Evolutionary conservation across 768 basidiomycete genomes (phyloP).

Genomic region (Leucocoprinus leucothites): DNA sequence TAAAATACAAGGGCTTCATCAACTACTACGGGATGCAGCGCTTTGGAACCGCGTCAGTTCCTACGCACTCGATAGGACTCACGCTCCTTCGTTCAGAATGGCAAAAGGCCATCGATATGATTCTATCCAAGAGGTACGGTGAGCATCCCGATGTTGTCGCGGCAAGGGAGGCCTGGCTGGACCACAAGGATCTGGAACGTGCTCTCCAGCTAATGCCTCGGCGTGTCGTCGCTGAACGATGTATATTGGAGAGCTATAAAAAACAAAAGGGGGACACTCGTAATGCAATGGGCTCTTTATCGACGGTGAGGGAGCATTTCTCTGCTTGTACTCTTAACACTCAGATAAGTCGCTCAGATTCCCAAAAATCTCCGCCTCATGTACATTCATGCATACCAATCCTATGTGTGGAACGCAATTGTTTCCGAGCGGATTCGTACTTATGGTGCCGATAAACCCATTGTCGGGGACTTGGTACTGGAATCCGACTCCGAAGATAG

Average conservation of each 20-base stretch:
- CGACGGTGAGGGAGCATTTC: constrained; percentile 52
- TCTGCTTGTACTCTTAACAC: not conserved
- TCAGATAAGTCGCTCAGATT: constrained; percentile 53
- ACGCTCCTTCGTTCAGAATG: constrained; percentile 88
- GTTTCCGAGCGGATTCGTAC: constrained; percentile 89
- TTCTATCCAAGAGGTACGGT: constrained; percentile 80
- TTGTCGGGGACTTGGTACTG: constrained; percentile 90
- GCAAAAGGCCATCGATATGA: constrained; percentile 80
- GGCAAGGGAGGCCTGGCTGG: constrained; percentile 86
- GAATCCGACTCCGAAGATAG: constrained; percentile 40
- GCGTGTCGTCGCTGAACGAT: constrained; percentile 90
- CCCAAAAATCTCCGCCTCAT: constrained; percentile 92
- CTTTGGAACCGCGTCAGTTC: constrained; percentile 94
- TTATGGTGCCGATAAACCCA: constrained; percentile 68
- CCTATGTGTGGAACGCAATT: constrained; percentile 97
- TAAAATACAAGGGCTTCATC: constrained; percentile 88
- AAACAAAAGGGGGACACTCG: constrained; percentile 75
- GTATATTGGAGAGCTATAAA: constrained; percentile 86
- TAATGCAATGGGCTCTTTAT: constrained; percentile 85
- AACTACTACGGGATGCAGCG: constrained; percentile 99
- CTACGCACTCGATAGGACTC: constrained; percentile 92
- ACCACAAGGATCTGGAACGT: constrained; percentile 73
- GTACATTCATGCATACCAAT: constrained; percentile 99
- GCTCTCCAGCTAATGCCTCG: constrained; percentile 87
- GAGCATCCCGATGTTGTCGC: constrained; percentile 90